Percentiles rank a stretch among this genome's conserved stretches.
Evolutionary conservation across 2,329 filamentous ascomycete genomes (phyloP).

Genomic region (Kalmusia sp.): DNA sequence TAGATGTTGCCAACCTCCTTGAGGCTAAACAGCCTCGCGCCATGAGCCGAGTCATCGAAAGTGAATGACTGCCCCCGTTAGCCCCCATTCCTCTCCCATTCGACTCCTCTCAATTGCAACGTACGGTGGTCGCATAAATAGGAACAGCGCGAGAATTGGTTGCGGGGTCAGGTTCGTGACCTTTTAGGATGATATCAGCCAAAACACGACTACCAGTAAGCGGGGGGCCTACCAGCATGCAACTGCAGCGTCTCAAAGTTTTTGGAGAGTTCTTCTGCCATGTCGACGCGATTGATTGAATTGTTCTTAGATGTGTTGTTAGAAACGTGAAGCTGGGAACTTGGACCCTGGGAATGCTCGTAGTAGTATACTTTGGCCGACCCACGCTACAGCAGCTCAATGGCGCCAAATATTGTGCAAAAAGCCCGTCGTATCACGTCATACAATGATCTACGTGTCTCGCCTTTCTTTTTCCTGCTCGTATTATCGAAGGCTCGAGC

Average conservation of each 20-base stretch:
- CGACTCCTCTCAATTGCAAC: conserved; percentile 18
- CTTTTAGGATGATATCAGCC: conserved; percentile 54
- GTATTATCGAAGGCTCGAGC: background rate
- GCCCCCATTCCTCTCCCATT: background rate
- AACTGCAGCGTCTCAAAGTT: conserved; percentile 60
- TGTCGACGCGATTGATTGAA: conserved; percentile 22
- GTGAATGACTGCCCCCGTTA: conserved; percentile 71
- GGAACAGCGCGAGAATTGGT: conserved; percentile 92
- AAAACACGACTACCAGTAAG: background rate
- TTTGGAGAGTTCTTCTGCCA: conserved; percentile 50
- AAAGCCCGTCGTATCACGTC: conserved; percentile 5
- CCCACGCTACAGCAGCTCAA: background rate
- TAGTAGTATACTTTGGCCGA: background rate
- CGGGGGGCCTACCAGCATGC: conserved; percentile 52
- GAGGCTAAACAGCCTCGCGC: conserved; percentile 91
- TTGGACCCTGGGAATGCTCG: background rate
- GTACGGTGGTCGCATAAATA: conserved; percentile 89
- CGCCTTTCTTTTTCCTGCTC: background rate
- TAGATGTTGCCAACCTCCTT: conserved; percentile 99
- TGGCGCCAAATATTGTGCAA: conserved; percentile 3
- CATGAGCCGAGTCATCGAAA: conserved; percentile 97
- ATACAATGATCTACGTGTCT: background rate
- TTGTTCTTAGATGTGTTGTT: background rate
- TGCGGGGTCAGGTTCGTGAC: conserved; percentile 75
- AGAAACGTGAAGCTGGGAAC: background rate